A percentile compares a stretch with the other conserved stretches of the same genome.
These are phyloP conservation scores for Gaeumannomyces tritici DNA, from an alignment of 2,329 filamentous ascomycete species.

Conservation along the genomic window DNA sequence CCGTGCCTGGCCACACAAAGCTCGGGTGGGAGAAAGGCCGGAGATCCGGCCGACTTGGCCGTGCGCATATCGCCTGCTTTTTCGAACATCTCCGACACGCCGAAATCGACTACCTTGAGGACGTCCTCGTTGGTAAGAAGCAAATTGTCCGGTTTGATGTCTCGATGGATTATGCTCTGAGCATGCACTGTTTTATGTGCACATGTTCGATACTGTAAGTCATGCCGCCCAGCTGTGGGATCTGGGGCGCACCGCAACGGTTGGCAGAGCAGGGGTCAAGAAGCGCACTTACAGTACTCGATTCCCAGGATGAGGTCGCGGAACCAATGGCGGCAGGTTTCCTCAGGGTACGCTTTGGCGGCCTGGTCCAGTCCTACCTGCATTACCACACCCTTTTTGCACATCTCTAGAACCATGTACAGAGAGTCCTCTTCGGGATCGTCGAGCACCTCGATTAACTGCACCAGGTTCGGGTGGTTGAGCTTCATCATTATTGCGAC, in stretches of 20 bases:
- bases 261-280: background rate
- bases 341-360: constrained; percentile 72
- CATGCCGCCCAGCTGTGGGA: background rate
- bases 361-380: constrained; percentile 80
- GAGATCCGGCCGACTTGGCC: constrained; percentile 86
- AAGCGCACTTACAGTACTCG: constrained; percentile 64
- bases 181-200: constrained; percentile 57
- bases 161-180: constrained; percentile 88
- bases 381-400: constrained; percentile 96
- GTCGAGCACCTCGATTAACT: constrained; percentile 86
- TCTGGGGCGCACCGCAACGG: background rate
- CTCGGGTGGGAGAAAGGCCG: constrained; percentile 89
- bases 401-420: constrained; percentile 99
- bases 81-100: constrained; percentile 98
- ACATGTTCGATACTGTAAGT: background rate
- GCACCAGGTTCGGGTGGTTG: constrained; percentile 88
- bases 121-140: constrained; percentile 83
- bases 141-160: constrained; percentile 97
- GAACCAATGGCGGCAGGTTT: constrained; percentile 84
- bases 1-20: constrained; percentile 80
- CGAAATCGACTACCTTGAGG: constrained; percentile 97
- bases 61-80: constrained; percentile 79
- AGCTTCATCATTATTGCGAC: constrained; percentile 99
- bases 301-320: constrained; percentile 90
- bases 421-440: constrained; percentile 92